A percentile compares a stretch with the other conserved stretches of the same genome.
phyloP scores from a whole-genome alignment of 257 asterid species.

The Przewalskia tangutica region DNA sequence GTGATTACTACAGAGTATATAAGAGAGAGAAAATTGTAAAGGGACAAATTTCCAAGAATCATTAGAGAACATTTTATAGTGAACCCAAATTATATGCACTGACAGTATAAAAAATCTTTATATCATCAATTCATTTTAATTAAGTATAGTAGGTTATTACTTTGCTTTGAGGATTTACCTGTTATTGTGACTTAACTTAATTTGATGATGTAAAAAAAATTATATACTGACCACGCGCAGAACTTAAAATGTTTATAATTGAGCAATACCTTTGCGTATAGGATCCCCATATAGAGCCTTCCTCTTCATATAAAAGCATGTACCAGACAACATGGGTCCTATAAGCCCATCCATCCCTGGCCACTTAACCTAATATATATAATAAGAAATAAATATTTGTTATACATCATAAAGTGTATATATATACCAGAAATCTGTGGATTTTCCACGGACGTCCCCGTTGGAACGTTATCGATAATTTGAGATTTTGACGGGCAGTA shows the following conservation, averaged over 20 bases:
- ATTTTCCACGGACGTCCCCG: background rate
- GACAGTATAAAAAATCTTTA: no score
- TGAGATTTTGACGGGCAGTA: background rate
- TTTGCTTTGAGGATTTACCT: background rate
- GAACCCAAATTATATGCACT: background rate
- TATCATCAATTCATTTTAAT: background rate
- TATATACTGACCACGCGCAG: background rate
- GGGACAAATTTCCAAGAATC: background rate
- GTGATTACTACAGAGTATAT: background rate
- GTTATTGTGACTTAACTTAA: background rate
- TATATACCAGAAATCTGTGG: background rate
- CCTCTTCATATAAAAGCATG: conserved; percentile 45
- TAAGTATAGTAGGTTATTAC: background rate
- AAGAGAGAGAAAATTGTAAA: background rate
- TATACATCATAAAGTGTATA: background rate
- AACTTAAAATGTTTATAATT: background rate
- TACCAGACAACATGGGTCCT: conserved; percentile 43
- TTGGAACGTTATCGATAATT: background rate
- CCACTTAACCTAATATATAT: conserved; percentile 25
- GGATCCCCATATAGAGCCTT: conserved; percentile 33
- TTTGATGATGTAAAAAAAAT: background rate
- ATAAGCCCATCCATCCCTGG: conserved; percentile 44
- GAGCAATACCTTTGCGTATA: background rate
- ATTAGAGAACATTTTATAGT: background rate
- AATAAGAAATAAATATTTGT: background rate